Base-by-base conservation (phyloP, 805 yeast species). In the Pichia paraexigua region DNA sequence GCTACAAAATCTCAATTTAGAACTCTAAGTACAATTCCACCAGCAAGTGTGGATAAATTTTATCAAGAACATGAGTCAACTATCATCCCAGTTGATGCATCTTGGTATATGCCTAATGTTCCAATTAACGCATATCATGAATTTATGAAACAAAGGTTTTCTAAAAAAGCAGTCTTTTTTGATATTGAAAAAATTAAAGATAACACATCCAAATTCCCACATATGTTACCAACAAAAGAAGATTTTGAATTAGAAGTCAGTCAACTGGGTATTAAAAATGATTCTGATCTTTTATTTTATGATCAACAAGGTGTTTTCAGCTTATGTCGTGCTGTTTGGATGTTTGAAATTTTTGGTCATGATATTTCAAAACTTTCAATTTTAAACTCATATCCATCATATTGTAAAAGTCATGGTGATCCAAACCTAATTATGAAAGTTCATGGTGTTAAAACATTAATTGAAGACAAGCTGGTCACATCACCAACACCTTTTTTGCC, bases 261-360 rank as follows among this genome's bases (percentile, higher is more conserved):
- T 12, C 61, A 75, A 17, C 65, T 88, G 53, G 94, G 94, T 1
- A 62, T 87, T 28, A 56, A 61, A 3, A 69, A 69, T 25, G 68
- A 71, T 47, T 94, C 91, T 57, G 69, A 72, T 15, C 63, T 94
- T 41, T 84, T 94, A 12, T 79, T 94, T 13, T 94, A 94, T 65
- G 99, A 94, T 67, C 82, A 82, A 57, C 76, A 77, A 46, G 96
- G 96, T 2, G 82, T 86, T 56, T 89, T 92, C 65, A 83, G 95
- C 42, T 81, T 91, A 2, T 96, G 97, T 40, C 76, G 99, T 58
- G 95, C 87, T 18, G 91, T 90, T 0, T 94, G 97, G 97, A 88
- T 91, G 58, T 76, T 94, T 60, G 76, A 82, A 39, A 71, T 85
- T 0, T 88, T 86, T 65, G 92, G 92, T 9, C 97, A 91, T 65